These are phyloP conservation scores for Malania oleifera DNA, from an alignment of 164 flowering plant species.

Conservation along the genomic window DNA sequence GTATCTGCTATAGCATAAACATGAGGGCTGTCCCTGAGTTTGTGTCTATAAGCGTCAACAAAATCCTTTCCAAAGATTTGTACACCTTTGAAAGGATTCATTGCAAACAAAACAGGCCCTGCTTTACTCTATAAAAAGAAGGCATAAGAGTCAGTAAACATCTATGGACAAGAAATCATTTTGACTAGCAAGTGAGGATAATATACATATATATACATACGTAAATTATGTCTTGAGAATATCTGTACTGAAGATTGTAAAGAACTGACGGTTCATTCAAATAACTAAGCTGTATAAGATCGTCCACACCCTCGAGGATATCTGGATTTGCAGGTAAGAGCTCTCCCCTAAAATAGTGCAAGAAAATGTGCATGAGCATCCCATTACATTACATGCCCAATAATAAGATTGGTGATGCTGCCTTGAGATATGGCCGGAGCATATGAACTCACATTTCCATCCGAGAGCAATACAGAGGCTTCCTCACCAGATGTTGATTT, in stretches of 20 bases:
- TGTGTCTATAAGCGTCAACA: slow-evolving; percentile 50
- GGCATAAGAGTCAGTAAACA: slow-evolving; percentile 13
- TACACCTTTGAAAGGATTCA: slow-evolving; percentile 84
- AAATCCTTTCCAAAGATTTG: slow-evolving; percentile 52
- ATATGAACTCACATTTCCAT: slow-evolving; percentile 61
- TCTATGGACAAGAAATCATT: neutral
- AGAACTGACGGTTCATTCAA: slow-evolving; percentile 97
- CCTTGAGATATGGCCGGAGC: neutral
- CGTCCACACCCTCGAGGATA: slow-evolving; percentile 76
- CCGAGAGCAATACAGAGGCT: slow-evolving; percentile 48
- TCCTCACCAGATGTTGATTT: slow-evolving; percentile 65
- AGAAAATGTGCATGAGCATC: slow-evolving; percentile 1
- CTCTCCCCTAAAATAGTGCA: slow-evolving; percentile 43
- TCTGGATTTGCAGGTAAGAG: slow-evolving; percentile 89
- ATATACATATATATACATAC: slow-evolving; percentile 37
- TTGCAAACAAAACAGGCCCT: slow-evolving; percentile 85
- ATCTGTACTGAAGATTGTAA: slow-evolving; percentile 73
- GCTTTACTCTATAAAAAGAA: slow-evolving; percentile 71
- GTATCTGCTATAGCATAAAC: slow-evolving; percentile 72
- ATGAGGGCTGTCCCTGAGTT: slow-evolving; percentile 56
- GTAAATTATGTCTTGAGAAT: slow-evolving; percentile 55
- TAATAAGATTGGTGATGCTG: slow-evolving; percentile 1
- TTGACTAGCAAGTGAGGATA: neutral
- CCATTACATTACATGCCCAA: neutral
- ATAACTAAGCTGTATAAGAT: slow-evolving; percentile 85